phyloP scores from a whole-genome alignment of 805 yeast genomes.

The Blastobotrys mokoenaii region DNA sequence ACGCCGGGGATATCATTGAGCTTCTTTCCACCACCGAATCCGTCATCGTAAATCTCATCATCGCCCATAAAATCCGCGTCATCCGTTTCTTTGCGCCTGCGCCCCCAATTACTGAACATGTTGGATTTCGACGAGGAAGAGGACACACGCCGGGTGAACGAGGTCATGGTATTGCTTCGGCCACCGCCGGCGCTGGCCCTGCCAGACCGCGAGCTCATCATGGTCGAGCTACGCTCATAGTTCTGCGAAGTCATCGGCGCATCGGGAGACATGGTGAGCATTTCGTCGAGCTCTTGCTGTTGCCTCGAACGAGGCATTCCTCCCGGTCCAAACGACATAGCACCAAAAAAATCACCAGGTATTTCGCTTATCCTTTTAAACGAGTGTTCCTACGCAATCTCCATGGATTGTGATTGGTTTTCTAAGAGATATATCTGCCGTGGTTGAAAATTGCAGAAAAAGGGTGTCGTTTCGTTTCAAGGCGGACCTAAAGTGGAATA shows the following conservation, averaged over 20 bases:
- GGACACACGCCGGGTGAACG: conserved; percentile 5
- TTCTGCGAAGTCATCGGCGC: conserved; percentile 5
- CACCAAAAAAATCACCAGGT: not conserved
- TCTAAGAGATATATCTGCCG: too few species aligned
- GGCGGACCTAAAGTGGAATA: too few species aligned
- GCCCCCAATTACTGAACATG: not conserved
- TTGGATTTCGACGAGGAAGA: not conserved
- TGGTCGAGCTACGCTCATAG: too few species aligned
- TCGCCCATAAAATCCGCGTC: conserved; percentile 17
- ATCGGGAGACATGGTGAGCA: conserved; percentile 7
- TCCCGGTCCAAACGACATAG: conserved; percentile 9
- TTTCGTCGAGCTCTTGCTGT: conserved; percentile 17
- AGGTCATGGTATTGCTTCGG: conserved; percentile 11
- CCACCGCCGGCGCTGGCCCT: conserved; percentile 1
- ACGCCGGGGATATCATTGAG: conserved; percentile 7
- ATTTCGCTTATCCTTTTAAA: too few species aligned
- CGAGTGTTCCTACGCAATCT: too few species aligned
- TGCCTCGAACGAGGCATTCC: conserved; percentile 21
- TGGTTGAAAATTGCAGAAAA: too few species aligned
- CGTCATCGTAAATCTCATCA: conserved; percentile 18
- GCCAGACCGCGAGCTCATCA: conserved; percentile 3
- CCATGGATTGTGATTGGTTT: too few species aligned
- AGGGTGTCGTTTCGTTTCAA: too few species aligned
- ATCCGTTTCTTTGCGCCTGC: not conserved
- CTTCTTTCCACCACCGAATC: not conserved